Conservation (phyloP, 805 yeast genomes). For the Allodekkera sacchari region DNA sequence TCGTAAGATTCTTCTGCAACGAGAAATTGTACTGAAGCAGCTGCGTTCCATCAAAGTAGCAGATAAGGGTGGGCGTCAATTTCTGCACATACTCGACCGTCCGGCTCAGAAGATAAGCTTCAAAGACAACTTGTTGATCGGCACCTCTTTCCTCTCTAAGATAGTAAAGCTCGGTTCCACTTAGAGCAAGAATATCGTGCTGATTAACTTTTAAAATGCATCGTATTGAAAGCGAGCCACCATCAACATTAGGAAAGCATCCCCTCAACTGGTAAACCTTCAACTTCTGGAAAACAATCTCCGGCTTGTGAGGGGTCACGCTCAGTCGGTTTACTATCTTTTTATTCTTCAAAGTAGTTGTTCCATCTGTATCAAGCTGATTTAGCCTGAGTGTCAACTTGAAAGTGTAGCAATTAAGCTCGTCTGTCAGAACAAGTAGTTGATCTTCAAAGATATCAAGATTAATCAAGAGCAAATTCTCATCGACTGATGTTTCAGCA, state of each 20-base stretch:
- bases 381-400: conserved; percentile 12
- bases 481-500: conserved; percentile 18
- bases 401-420: conserved; percentile 28
- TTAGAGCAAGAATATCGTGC: conserved; percentile 22
- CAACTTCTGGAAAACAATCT: conserved; percentile 14
- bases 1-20: conserved; percentile 15
- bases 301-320: too few relatives aligned
- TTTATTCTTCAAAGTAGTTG: too few relatives aligned
- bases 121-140: conserved; percentile 12
- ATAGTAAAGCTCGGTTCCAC: conserved; percentile 21
- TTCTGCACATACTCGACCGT: conserved; percentile 26
- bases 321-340: neutral
- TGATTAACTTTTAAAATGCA: conserved; percentile 19
- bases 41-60: conserved; percentile 27
- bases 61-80: conserved; percentile 16
- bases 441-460: conserved; percentile 21
- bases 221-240: conserved; percentile 13
- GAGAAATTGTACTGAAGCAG: conserved; percentile 23
- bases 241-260: conserved; percentile 16
- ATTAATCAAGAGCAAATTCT: conserved; percentile 21
- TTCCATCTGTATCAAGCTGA: neutral
- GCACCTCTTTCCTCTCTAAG: conserved; percentile 14
- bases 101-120: conserved; percentile 16
- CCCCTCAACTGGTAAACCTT: conserved; percentile 20
- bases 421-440: conserved; percentile 23